Evolutionary conservation across 2,329 filamentous ascomycete species (phyloP), one percentile per base, ranked within the genome.

Genomic region (Thermothelomyces thermophilus): DNA sequence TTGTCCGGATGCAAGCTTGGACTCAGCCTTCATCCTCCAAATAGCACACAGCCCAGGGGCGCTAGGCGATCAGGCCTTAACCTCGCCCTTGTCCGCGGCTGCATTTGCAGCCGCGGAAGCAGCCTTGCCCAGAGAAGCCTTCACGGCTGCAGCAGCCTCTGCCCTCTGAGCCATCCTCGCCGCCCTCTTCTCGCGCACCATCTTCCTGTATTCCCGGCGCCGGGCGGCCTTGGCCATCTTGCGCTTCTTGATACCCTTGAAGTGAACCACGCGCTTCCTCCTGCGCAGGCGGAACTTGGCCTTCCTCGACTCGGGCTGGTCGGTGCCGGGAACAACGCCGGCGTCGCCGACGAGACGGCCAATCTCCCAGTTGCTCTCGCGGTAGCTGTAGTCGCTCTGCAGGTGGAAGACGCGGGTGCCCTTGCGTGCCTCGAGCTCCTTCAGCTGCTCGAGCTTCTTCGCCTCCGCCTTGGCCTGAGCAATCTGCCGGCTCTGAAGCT

Each of bases 311-410:
- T 70, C 67, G 61, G 75, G 73, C 48, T 73, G 70, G 55, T 72
- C 75, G 20, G 58, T 50, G 30, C 60, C 60, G 4, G 55, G 53
- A 4, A 63, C 45, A 40, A 20, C 46, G 36, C 60, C 60, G 14
- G 46, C 54, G 36, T 59, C 56, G 45, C 69, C 66, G 22, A 75
- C 72, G 41, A 82, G 67, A 9, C 73, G 71, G 11, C 79, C 79
- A 41, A 82, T 76, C 22, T 73, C 70, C 72, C 76, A 79, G 67
- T 78, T 80, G 61, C 77, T 75, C 68, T 82, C 79, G 45, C 73
- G 71, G 65, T 82, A 82, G 58, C 73, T 73, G 69, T 82, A 82
- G 62, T 79, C 72, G 48, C 69, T 63, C 46, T 71, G 69, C 49
- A 81, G 68, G 55, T 68, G 69, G 59, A 80, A 68, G 46, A 80